These are phyloP conservation scores for Voacanga thouarsii DNA, from an alignment of 257 asterid species.

Conservation along the genomic window DNA sequence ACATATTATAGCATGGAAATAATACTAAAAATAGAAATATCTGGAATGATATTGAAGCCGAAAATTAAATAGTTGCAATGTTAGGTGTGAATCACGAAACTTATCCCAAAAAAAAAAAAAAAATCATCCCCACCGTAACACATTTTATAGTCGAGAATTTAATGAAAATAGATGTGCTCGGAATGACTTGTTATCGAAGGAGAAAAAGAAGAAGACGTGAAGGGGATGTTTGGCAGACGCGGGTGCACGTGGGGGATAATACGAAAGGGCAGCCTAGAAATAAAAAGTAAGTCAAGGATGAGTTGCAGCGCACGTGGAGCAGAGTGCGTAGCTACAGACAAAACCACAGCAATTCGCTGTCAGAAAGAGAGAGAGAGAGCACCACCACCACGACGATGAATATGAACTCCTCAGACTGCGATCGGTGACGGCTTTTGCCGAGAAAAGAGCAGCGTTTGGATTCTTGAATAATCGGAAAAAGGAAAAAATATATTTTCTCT, in stretches of 20 bases:
- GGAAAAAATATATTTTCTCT: no score
- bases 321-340: slow-evolving; percentile 21
- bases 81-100: background rate
- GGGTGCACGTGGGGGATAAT: slow-evolving; percentile 23
- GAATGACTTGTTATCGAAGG: background rate
- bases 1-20: no score
- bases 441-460: slow-evolving; percentile 12
- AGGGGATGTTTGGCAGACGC: background rate
- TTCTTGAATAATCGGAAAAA: background rate
- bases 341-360: slow-evolving; percentile 24
- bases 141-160: background rate
- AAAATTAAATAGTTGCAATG: background rate
- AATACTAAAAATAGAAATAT: background rate
- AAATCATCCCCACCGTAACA: background rate
- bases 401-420: no score
- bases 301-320: slow-evolving; percentile 33
- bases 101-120: no score
- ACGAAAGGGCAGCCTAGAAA: slow-evolving; percentile 10
- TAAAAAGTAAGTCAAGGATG: slow-evolving; percentile 6
- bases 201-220: background rate
- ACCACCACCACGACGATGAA: no score
- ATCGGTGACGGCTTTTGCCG: slow-evolving; percentile 14
- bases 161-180: background rate
- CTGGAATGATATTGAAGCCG: background rate
- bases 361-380: background rate